These are phyloP conservation scores for Diaporthe sp. DNA, from an alignment of 2,329 filamentous ascomycete species.

Conservation along the genomic window DNA sequence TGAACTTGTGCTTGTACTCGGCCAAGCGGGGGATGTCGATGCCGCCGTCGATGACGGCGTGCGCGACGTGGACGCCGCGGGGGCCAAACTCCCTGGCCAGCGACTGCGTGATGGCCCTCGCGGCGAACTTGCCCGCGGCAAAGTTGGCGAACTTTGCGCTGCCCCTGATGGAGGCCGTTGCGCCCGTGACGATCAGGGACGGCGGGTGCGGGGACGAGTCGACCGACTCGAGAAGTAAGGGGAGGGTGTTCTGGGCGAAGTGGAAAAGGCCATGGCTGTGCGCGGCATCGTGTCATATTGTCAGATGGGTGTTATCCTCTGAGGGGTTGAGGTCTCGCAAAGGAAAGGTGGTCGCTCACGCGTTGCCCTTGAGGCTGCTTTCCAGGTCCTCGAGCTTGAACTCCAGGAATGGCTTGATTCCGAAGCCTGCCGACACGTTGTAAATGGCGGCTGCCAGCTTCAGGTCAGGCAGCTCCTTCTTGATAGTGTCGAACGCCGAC, in stretches of 20 bases:
- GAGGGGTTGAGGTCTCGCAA: not conserved
- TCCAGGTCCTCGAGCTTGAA: constrained; percentile 65
- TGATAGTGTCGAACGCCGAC: constrained; percentile 73
- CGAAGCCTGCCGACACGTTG: constrained; percentile 72
- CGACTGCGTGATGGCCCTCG: constrained; percentile 80
- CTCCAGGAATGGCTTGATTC: constrained; percentile 72
- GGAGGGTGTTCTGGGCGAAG: constrained; percentile 81
- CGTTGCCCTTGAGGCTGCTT: constrained; percentile 59
- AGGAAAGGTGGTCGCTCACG: constrained; percentile 56
- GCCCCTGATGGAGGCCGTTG: constrained; percentile 83
- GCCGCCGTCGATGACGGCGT: constrained; percentile 86
- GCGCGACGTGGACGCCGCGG: constrained; percentile 85
- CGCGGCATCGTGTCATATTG: not conserved
- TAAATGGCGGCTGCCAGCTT: constrained; percentile 77
- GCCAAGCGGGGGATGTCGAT: constrained; percentile 85
- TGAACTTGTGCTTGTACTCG: constrained; percentile 54
- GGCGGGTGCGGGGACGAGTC: constrained; percentile 74
- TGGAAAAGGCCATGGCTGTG: constrained; percentile 77
- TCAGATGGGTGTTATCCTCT: not conserved
- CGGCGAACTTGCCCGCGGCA: constrained; percentile 84
- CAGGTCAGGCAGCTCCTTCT: constrained; percentile 68
- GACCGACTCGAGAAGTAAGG: constrained; percentile 76
- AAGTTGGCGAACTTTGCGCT: constrained; percentile 79
- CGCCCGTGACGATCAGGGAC: constrained; percentile 87
- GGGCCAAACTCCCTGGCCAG: constrained; percentile 88